Evolutionary conservation across 495 filamentous ascomycete genomes (phyloP), one percentile per base, ranked within the genome.

Genomic region (Hypomontagnella monticulosa): DNA sequence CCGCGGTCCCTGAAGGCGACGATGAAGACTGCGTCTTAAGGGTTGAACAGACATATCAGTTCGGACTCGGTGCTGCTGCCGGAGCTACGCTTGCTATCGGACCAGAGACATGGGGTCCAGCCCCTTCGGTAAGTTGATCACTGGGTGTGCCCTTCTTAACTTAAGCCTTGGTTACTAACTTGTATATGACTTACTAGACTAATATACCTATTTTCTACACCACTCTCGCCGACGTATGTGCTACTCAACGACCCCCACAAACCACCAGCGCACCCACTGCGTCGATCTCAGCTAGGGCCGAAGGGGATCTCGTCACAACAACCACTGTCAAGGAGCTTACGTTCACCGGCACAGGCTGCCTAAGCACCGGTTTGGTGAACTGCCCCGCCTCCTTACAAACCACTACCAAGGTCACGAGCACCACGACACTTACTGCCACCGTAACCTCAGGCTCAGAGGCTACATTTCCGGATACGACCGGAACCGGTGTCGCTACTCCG

Each of bases 161-260:
- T n/a, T 49, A 7, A 10, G 30, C 12, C 27, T 14, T 19, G 7
- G n/a, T 27, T 48, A 15, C 59, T 62, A 9, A 62, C 18, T 27
- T 16, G 15, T 42, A 7, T 1, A 16, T 8, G 34, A 19, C 8
- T 4, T 33, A 4, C 6, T 71, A 73, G 32, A 82, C 79, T 0
- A 77, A 77, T 4, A 76, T 79, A 15, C 80, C 83, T 0, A 72
- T 87, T 53, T 87, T 78, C 61, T 83, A 82, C 69, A 86, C 83
- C 2, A 84, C 79, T 0, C 59, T 86, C 12, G 75, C 78, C 19
- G 74, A 77, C 43, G 64, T 71, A 1, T 87, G 84, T 67, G 81
- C 79, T 14, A 41, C 57, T n/a, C 51, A 73, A 44, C 12, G 67
- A 40, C 34, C 16, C 43, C 18, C 42, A 47, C 30, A 59, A 10